Conservation (phyloP, 2,329 filamentous ascomycete species). For the Fusarium phyllophilum region DNA sequence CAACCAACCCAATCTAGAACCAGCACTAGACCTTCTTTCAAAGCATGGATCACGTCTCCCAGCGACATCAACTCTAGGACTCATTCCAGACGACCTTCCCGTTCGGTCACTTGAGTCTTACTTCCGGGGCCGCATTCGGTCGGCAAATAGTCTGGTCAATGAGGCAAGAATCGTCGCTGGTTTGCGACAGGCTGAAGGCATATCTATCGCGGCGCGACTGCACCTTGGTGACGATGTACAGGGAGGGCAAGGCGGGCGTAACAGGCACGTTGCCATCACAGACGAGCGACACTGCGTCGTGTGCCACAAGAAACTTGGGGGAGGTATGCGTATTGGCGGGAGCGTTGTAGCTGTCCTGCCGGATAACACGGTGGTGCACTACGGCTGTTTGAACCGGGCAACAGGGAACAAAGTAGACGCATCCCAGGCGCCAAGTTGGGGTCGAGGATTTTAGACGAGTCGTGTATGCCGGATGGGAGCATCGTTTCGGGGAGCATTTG, state of each 20-base stretch:
- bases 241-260: constrained; percentile 63
- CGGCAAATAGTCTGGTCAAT: constrained; percentile 83
- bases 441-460: constrained; percentile 49
- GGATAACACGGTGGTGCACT: constrained; percentile 83
- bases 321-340: constrained; percentile 84
- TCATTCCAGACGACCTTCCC: constrained; percentile 84
- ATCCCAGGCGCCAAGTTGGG: constrained; percentile 49
- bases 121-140: constrained; percentile 89
- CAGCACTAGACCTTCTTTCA: constrained; percentile 87
- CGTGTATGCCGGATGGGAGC: constrained; percentile 20
- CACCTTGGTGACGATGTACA: constrained; percentile 75
- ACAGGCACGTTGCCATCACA: constrained; percentile 78
- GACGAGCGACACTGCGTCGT: constrained; percentile 92
- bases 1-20: constrained; percentile 76
- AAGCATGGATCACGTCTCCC: constrained; percentile 93
- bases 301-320: constrained; percentile 91
- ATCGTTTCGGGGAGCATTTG: constrained; percentile 34
- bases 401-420: constrained; percentile 50
- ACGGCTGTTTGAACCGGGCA: constrained; percentile 75
- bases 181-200: constrained; percentile 80
- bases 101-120: constrained; percentile 86
- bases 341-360: constrained; percentile 92
- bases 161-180: constrained; percentile 81
- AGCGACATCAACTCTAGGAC: constrained; percentile 82
- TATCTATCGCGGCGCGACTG: constrained; percentile 78